phyloP scores from a whole-genome alignment of 257 asterid species.

The Petrea volubilis region DNA sequence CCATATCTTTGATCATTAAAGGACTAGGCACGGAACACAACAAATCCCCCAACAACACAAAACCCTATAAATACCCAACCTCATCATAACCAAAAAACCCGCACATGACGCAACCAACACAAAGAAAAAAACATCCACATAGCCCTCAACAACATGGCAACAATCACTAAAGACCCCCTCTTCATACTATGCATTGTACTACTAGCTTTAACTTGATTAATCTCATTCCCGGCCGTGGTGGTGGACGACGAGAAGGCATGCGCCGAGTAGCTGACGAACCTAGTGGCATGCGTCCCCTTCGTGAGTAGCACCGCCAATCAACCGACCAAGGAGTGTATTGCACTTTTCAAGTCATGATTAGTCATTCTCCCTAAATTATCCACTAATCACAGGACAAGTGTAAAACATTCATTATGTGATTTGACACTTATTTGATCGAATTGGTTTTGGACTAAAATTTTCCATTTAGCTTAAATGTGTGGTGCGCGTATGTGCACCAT shows the following conservation, averaged over 20 bases:
- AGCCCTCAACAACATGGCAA: not conserved
- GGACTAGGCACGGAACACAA: constrained; percentile 21
- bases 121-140: not conserved
- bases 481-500: no score
- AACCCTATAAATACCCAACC: constrained; percentile 26
- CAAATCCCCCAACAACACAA: constrained; percentile 2
- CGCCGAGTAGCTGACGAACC: constrained; percentile 52
- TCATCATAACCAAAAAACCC: no score
- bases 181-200: constrained; percentile 21
- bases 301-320: constrained; percentile 61
- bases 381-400: no score
- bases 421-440: no score
- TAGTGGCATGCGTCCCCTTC: constrained; percentile 62
- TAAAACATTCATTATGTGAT: no score
- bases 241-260: constrained; percentile 63
- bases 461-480: no score
- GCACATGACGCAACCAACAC: not conserved
- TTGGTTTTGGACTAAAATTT: no score
- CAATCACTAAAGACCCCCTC: not conserved
- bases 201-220: constrained; percentile 8
- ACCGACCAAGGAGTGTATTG: constrained; percentile 63
- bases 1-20: constrained; percentile 19
- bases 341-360: no score
- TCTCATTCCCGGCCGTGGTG: not conserved
- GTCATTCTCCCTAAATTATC: no score